phyloP scores from a whole-genome alignment of 768 basidiomycete species.

The Leccinum barrowsii region DNA sequence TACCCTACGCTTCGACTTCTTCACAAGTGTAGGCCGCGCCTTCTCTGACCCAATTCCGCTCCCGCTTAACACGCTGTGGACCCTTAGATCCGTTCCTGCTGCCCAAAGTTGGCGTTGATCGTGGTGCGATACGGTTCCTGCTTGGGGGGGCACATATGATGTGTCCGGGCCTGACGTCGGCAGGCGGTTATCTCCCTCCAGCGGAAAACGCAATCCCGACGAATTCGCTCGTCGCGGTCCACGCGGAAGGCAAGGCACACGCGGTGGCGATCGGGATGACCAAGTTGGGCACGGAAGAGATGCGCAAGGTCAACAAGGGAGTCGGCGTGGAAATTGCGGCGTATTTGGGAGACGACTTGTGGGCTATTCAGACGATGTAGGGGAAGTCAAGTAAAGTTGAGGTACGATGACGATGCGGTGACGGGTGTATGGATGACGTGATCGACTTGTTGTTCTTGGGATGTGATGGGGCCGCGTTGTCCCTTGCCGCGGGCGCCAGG shows the following conservation, averaged over 20 bases:
- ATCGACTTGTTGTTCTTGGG: not conserved
- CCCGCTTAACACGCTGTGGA: not conserved
- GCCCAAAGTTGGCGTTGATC: constrained; percentile 86
- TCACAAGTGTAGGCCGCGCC: constrained; percentile 74
- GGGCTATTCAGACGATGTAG: constrained; percentile 63
- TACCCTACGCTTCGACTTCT: constrained; percentile 85
- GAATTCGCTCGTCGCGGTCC: constrained; percentile 80
- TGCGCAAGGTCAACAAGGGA: constrained; percentile 85
- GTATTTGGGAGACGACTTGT: constrained; percentile 86
- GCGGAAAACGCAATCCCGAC: constrained; percentile 61
- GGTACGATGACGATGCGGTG: not conserved
- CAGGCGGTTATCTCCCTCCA: constrained; percentile 84
- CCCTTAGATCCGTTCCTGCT: constrained; percentile 83
- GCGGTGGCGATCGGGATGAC: constrained; percentile 84
- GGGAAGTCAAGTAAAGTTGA: not conserved
- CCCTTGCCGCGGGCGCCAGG: not conserved
- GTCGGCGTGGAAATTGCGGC: constrained; percentile 85
- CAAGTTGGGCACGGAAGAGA: constrained; percentile 83
- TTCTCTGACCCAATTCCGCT: not conserved
- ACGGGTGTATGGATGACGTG: not conserved
- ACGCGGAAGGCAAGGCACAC: constrained; percentile 95
- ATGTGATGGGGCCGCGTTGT: not conserved
- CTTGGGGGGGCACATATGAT: constrained; percentile 94
- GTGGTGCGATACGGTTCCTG: constrained; percentile 96
- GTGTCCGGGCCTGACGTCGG: constrained; percentile 94